Base-by-base conservation (phyloP, 768 basidiomycete genomes). In the Favolaschia claudopus region DNA sequence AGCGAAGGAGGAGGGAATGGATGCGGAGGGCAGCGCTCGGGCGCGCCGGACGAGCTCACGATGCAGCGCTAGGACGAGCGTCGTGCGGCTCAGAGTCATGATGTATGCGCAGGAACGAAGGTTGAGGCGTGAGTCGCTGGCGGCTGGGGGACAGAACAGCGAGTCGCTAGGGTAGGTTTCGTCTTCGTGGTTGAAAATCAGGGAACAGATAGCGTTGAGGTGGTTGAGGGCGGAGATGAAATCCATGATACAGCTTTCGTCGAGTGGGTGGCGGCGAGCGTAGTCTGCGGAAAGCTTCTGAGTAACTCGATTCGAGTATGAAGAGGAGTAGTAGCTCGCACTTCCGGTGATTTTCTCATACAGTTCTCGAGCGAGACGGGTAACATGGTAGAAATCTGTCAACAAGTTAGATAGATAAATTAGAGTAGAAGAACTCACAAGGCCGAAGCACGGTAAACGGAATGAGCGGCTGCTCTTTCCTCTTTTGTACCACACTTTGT, bases 191-290 rank as follows among this genome's bases (percentile, higher is more conserved):
- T 39, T 39, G 45, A 55, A 49, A 6, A 55, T 13, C 25, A 54
- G 33, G 2, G 32, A 13, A 2, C 25, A 22, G 38, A 60, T 48
- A 8, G 50, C 29, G 5, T 55, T 51, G 2, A 60, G 39, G 20
- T 36, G 32, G 7, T 33, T 48, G 8, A 54, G 20, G 1, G 39
- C 17, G 6, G 52, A 43, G 10, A 55, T 20, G 27, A 55, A 46
- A 7, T 46, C 33, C 7, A 34, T 50, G 3, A 55, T 25, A 7
- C 39, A 14, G 25, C 27, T 17, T 14, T 60, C 51, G 25, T 53
- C 29, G 27, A 60, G 45, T 3, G 59, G 53, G 2, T 60, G 33
- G 10, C 59, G 59, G 13, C 53, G 52, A 5, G 53, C 53, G 19
- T 54, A 37, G 19, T 54, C 58, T 59, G 34, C 2, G n/a, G n/a